phyloP scores from a whole-genome alignment of 2,329 filamentous ascomycete species.

The Coleophoma crateriformis region DNA sequence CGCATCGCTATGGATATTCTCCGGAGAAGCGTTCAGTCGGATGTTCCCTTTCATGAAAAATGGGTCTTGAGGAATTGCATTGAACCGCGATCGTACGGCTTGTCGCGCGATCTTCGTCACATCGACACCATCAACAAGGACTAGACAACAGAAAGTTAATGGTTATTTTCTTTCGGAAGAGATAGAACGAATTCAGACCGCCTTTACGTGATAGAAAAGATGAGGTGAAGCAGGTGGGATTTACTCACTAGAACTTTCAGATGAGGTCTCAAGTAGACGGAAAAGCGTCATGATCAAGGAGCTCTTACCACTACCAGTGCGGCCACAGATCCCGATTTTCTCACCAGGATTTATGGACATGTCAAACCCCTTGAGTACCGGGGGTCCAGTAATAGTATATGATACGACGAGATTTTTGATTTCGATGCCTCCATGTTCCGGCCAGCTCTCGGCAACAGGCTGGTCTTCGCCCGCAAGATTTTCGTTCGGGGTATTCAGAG shows the following conservation, averaged over 20 bases:
- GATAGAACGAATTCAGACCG: too few species aligned
- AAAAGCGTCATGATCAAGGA: conserved; percentile 41
- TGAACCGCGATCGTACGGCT: conserved; percentile 35
- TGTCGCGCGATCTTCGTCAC: conserved; percentile 35
- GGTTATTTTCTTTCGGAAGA: too few species aligned
- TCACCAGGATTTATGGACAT: conserved; percentile 53
- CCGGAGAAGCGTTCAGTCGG: conserved; percentile 41
- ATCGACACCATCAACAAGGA: conserved; percentile 38
- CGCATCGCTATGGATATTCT: conserved; percentile 27
- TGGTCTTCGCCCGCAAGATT: conserved; percentile 9
- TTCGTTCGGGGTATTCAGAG: conserved; percentile 9
- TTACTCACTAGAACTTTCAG: conserved; percentile 19
- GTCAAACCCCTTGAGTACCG: conserved; percentile 25
- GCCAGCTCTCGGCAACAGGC: conserved; percentile 15
- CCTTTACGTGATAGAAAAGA: too few species aligned
- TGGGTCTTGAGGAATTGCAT: conserved; percentile 42
- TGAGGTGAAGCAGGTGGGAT: too few species aligned
- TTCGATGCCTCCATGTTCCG: conserved; percentile 23
- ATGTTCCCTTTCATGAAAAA: conserved; percentile 38
- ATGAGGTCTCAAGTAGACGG: conserved; percentile 38
- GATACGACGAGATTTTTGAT: conserved; percentile 25
- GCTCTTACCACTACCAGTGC: conserved; percentile 47
- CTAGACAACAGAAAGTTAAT: conserved; percentile 6
- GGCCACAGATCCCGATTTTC: conserved; percentile 44
- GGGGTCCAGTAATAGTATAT: conserved; percentile 18